Evolutionary conservation across 139 green algal species (phyloP).

Genomic region (Gonium pectorale): DNA sequence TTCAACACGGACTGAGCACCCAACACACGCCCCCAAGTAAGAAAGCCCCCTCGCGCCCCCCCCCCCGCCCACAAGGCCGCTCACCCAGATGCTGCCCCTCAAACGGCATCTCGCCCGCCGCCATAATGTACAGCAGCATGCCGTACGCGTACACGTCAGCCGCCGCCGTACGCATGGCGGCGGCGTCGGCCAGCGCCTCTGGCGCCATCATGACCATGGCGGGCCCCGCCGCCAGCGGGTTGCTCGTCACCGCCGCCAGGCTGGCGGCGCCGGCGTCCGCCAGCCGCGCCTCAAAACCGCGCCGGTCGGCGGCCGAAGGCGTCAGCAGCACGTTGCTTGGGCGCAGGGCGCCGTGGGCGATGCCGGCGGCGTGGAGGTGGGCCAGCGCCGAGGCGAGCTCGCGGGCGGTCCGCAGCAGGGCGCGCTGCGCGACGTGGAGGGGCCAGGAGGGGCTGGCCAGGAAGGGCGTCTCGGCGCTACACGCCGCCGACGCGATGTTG

Average conservation of each 20-base stretch:
- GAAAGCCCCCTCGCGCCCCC: too few species aligned
- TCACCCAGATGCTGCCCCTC: background rate
- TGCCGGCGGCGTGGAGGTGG: conserved; percentile 68
- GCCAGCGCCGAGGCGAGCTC: conserved; percentile 37
- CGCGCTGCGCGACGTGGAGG: conserved; percentile 22
- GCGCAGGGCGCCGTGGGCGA: conserved; percentile 1
- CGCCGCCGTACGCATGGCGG: background rate
- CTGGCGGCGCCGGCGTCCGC: background rate
- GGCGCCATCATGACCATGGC: background rate
- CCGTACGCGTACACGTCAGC: conserved; percentile 20
- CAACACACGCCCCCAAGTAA: too few species aligned
- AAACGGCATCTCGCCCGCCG: conserved; percentile 13
- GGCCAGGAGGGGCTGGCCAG: background rate
- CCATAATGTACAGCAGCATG: conserved; percentile 37
- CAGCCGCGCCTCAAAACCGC: background rate
- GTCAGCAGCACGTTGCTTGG: conserved; percentile 21
- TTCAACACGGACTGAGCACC: too few species aligned
- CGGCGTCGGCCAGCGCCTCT: background rate
- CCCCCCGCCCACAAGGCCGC: too few species aligned
- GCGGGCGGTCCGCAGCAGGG: conserved; percentile 42
- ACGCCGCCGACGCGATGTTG: background rate
- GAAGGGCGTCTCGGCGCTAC: background rate
- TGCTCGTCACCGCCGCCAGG: background rate
- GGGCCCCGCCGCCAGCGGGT: background rate
- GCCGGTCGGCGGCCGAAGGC: background rate